Percentiles rank a stretch among this genome's conserved stretches.
Evolutionary conservation across 768 basidiomycete genomes (phyloP).

Genomic region (Pleurotus giganteus): DNA sequence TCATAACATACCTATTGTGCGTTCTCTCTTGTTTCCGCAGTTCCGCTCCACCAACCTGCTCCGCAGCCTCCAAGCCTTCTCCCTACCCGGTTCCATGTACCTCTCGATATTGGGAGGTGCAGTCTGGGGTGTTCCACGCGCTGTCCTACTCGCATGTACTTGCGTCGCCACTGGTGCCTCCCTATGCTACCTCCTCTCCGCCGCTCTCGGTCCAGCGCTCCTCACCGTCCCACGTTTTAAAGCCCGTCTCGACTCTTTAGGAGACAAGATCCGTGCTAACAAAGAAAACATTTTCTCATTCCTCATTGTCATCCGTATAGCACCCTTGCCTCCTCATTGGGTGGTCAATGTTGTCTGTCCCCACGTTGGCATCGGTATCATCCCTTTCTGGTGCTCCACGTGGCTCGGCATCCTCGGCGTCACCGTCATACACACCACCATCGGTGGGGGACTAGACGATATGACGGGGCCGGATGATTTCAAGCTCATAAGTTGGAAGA

Average conservation of each 20-base stretch:
- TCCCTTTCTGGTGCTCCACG: slow-evolving; percentile 88
- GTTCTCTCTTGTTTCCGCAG: slow-evolving; percentile 28
- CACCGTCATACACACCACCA: slow-evolving; percentile 92
- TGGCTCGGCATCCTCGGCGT: slow-evolving; percentile 91
- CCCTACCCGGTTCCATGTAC: slow-evolving; percentile 97
- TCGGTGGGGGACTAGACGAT: slow-evolving; percentile 88
- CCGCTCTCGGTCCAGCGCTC: slow-evolving; percentile 89
- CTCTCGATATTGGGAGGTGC: slow-evolving; percentile 95
- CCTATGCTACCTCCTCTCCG: slow-evolving; percentile 89
- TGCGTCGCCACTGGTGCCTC: slow-evolving; percentile 91
- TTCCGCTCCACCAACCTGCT: neutral
- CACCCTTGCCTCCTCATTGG: slow-evolving; percentile 96
- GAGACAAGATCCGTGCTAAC: slow-evolving; percentile 71
- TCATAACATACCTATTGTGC: slow-evolving; percentile 89
- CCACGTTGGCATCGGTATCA: slow-evolving; percentile 82
- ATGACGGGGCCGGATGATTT: slow-evolving; percentile 96
- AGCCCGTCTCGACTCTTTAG: slow-evolving; percentile 78
- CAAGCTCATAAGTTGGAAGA: slow-evolving; percentile 88
- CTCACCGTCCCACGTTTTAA: slow-evolving; percentile 86
- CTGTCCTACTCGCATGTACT: slow-evolving; percentile 86
- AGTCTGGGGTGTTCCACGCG: slow-evolving; percentile 86
- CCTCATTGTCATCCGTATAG: slow-evolving; percentile 91
- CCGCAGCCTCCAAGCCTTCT: slow-evolving; percentile 89
- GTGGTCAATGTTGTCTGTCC: slow-evolving; percentile 91
- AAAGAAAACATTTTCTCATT: slow-evolving; percentile 87